These are phyloP conservation scores for Chrysanthemum seticuspe DNA, from an alignment of 129 eudicot genomes.

Conservation along the genomic window DNA sequence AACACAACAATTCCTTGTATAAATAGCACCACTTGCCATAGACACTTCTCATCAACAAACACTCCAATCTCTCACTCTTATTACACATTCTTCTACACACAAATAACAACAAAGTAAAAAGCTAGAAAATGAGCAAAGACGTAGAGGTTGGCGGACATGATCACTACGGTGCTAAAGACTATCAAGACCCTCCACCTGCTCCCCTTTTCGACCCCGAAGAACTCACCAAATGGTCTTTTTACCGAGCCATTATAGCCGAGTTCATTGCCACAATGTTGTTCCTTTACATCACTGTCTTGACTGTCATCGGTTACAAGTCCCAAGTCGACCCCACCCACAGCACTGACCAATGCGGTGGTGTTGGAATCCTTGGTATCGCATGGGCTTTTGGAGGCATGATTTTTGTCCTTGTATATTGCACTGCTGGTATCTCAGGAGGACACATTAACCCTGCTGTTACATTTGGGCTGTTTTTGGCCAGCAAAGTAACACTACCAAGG, in stretches of 20 bases:
- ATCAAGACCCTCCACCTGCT: slow-evolving; percentile 68
- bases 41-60: slow-evolving; percentile 16
- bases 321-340: slow-evolving; percentile 38
- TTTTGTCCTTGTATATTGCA: slow-evolving; percentile 70
- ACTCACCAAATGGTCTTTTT: slow-evolving; percentile 63
- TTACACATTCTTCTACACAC: background rate
- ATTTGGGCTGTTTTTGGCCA: slow-evolving; percentile 57
- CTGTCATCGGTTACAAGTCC: slow-evolving; percentile 71
- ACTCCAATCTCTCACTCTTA: background rate
- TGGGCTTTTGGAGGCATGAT: slow-evolving; percentile 93
- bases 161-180: slow-evolving; percentile 46
- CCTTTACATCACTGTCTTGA: slow-evolving; percentile 62
- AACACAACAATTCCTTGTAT: background rate
- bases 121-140: slow-evolving; percentile 43
- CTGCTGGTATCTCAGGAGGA: slow-evolving; percentile 77
- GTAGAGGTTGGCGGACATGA: slow-evolving; percentile 45
- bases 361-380: slow-evolving; percentile 75
- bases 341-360: slow-evolving; percentile 55
- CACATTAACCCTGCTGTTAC: slow-evolving; percentile 78
- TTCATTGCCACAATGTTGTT: slow-evolving; percentile 66
- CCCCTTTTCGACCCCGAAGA: slow-evolving; percentile 50
- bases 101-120: background rate
- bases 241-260: slow-evolving; percentile 66
- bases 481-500: slow-evolving; percentile 53
- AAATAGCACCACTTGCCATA: slow-evolving; percentile 35